These are phyloP conservation scores for Beauveria sp. DNA, from an alignment of 2,329 filamentous ascomycete species.

Conservation along the genomic window DNA sequence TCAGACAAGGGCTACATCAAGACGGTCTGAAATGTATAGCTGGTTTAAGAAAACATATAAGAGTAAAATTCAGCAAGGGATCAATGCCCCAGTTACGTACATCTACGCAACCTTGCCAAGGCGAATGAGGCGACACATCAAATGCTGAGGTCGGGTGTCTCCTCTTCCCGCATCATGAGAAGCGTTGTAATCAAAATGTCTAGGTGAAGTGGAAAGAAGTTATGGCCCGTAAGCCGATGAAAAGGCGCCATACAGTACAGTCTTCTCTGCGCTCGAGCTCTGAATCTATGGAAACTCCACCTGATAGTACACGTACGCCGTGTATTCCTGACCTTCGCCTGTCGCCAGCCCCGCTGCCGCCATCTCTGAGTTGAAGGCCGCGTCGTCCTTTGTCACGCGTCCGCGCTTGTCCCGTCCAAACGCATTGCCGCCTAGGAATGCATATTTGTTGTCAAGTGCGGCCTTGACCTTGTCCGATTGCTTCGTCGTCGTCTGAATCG, in stretches of 20 bases:
- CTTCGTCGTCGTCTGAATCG: conserved; percentile 69
- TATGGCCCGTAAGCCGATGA: background rate
- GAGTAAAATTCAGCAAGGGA: background rate
- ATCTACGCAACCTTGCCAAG: background rate
- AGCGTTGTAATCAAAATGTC: background rate
- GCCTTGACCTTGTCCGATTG: conserved; percentile 68
- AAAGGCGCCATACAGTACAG: conserved; percentile 3
- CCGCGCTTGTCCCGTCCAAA: conserved; percentile 92
- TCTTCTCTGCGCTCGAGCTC: background rate
- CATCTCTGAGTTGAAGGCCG: conserved; percentile 71
- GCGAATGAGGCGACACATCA: background rate
- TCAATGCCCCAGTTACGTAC: background rate
- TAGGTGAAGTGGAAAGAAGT: background rate
- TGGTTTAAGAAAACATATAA: background rate
- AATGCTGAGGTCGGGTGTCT: background rate
- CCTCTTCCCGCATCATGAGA: background rate
- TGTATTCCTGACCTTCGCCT: conserved; percentile 76
- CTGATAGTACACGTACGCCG: conserved; percentile 94
- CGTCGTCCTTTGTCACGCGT: conserved; percentile 83
- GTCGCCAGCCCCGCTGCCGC: conserved; percentile 62
- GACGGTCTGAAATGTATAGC: conserved; percentile 16
- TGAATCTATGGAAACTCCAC: conserved; percentile 59
- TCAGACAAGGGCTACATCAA: conserved; percentile 52
- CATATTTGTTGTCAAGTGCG: conserved; percentile 77
- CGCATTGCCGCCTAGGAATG: conserved; percentile 89